Base-by-base conservation (phyloP, 2,329 filamentous ascomycete species). In the Alternaria triticina region DNA sequence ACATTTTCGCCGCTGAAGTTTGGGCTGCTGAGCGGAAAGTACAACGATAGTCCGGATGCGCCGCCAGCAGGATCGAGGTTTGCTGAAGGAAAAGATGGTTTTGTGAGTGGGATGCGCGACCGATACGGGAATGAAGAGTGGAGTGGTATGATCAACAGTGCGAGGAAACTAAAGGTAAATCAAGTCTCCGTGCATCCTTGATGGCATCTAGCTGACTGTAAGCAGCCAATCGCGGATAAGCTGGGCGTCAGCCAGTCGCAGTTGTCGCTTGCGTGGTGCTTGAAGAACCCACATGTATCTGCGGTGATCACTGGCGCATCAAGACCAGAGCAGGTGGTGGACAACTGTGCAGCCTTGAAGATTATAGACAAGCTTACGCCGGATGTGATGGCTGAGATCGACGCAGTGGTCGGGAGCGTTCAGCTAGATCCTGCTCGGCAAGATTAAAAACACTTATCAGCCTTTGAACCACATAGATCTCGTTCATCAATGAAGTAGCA, bases 1-100 rank as follows among this genome's bases (percentile, higher is more conserved):
- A 84, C 83, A 69, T 88, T 84, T 80, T 84, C 82, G 27, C 86
- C 87, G 12, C 82, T 89, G 13, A 85, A 85, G 56, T 85, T 82
- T 50, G 87, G 87, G 56, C 76, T 89, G 28, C 77, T 89, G 58
- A 88, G 85, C 12, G 87, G 87, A 68, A 89, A 89, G 81, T 89
- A 89, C 82, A 88, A 88, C 75, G 82, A 88, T 67, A 69, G 67
- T 50, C 72, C 70, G 2, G 72, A 89, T 69, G 85, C 84, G 57
- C 85, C 88, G 56, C 86, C 87, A 15, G 82, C 85, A 67, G 86
- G 84, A 66, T 88, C 86, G 25, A 82, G 89, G 47, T 83, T 90
- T 59, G 85, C 86, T 4, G 83, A 86, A 70, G 85, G 85, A 44
- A 82, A 86, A 52, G 84, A 89, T 66, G 82, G 85, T 55, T 90